These are phyloP conservation scores for Heliamphora exappendiculata DNA, from an alignment of 148 eudicot genomes.

Conservation along the genomic window DNA sequence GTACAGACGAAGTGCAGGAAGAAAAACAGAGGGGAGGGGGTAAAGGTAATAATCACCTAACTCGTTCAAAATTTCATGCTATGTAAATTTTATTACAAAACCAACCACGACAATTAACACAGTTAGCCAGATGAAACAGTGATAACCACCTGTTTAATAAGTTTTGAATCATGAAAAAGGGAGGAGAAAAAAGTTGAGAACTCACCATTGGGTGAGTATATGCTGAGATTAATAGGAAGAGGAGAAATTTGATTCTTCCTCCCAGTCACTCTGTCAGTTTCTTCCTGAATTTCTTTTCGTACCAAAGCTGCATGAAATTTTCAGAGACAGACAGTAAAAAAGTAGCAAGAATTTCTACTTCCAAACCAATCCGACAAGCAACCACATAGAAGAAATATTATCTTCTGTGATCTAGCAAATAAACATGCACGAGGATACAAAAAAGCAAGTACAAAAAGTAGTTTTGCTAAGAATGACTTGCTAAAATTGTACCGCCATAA, in stretches of 20 bases:
- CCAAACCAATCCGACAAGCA: neutral
- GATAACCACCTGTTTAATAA: neutral
- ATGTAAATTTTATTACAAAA: neutral
- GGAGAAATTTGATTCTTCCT: conserved; percentile 45
- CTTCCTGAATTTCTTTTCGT: conserved; percentile 53
- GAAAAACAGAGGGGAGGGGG: neutral
- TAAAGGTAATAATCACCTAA: neutral
- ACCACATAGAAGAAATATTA: neutral
- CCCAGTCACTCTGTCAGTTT: conserved; percentile 59
- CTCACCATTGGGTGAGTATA: conserved; percentile 54
- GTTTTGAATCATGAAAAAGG: neutral
- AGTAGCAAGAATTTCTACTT: neutral
- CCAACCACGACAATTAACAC: neutral
- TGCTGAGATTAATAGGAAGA: conserved; percentile 55
- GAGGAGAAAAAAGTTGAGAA: neutral
- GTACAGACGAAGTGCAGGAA: neutral
- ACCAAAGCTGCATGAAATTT: conserved; percentile 40
- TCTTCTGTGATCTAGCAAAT: neutral
- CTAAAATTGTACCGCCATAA: neutral
- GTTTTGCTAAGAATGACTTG: neutral
- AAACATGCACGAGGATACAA: neutral
- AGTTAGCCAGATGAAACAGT: neutral
- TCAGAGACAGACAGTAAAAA: neutral
- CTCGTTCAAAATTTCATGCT: neutral
- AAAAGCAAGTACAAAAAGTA: neutral